phyloP scores from a whole-genome alignment of 345 rosid genomes.

The Arabidopsis arenosa region DNA sequence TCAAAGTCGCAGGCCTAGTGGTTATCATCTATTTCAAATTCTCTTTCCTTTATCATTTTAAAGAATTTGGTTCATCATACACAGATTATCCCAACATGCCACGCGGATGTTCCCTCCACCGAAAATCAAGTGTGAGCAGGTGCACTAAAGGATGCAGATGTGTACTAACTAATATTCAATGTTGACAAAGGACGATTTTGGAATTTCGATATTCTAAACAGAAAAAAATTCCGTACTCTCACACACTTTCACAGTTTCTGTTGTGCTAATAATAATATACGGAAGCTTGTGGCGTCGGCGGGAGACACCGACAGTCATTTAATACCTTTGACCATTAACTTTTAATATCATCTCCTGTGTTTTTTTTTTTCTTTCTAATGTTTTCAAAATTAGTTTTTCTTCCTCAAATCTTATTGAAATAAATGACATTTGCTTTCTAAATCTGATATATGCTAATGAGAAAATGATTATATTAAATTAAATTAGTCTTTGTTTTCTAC shows the following conservation, averaged over 20 bases:
- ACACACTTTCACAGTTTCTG: constrained; percentile 5
- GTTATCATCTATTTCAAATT: constrained; percentile 12
- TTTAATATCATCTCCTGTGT: constrained; percentile 24
- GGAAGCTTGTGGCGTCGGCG: constrained; percentile 44
- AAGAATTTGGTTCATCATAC: background rate
- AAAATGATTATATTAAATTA: too few species aligned
- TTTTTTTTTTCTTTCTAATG: background rate
- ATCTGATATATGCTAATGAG: background rate
- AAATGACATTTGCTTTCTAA: background rate
- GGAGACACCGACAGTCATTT: constrained; percentile 62
- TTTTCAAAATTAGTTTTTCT: background rate
- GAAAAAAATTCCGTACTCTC: constrained; percentile 5
- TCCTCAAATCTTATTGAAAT: background rate
- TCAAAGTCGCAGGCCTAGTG: too few species aligned
- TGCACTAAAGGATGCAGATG: background rate
- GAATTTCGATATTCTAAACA: background rate
- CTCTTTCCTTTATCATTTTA: background rate
- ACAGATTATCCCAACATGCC: constrained; percentile 20
- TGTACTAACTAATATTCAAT: background rate
- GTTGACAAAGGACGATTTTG: background rate
- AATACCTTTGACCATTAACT: constrained; percentile 73
- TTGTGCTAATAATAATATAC: constrained; percentile 28
- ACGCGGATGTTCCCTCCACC: constrained; percentile 26
- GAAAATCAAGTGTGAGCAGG: constrained; percentile 20
- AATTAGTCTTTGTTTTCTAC: background rate